These are phyloP conservation scores for Alternaria dauci DNA, from an alignment of 2,329 filamentous ascomycete species.

Conservation along the genomic window DNA sequence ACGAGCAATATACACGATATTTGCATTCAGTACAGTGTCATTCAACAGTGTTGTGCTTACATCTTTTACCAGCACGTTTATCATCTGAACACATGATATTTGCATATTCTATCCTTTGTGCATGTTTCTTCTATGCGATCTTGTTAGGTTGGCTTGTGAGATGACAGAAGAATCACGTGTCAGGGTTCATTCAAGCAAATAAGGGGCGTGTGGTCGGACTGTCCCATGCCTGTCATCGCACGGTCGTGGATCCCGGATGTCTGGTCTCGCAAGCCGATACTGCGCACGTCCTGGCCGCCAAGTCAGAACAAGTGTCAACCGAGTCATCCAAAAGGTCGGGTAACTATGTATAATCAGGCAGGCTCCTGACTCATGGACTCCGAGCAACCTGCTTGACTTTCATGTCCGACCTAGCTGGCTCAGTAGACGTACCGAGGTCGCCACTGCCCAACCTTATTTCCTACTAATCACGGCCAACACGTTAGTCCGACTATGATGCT, in stretches of 20 bases:
- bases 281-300: background rate
- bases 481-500: too few species aligned
- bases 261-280: background rate
- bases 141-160: too few species aligned
- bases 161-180: background rate
- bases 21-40: background rate
- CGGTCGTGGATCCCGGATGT: background rate
- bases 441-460: too few species aligned
- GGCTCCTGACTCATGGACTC: background rate
- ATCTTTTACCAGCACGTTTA: too few species aligned
- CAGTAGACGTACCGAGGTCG: background rate
- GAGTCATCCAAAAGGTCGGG: background rate
- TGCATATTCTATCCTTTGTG: background rate
- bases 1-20: slow-evolving; percentile 3
- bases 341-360: background rate
- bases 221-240: background rate
- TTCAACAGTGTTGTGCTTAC: too few species aligned
- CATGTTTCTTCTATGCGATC: background rate
- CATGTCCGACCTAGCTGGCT: background rate
- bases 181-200: background rate
- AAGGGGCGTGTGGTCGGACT: background rate
- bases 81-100: background rate
- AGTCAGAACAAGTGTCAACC: background rate
- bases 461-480: too few species aligned
- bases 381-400: background rate